These are phyloP conservation scores for Venturiaceae sp. DNA, from an alignment of 2,329 filamentous ascomycete genomes.

Conservation along the genomic window DNA sequence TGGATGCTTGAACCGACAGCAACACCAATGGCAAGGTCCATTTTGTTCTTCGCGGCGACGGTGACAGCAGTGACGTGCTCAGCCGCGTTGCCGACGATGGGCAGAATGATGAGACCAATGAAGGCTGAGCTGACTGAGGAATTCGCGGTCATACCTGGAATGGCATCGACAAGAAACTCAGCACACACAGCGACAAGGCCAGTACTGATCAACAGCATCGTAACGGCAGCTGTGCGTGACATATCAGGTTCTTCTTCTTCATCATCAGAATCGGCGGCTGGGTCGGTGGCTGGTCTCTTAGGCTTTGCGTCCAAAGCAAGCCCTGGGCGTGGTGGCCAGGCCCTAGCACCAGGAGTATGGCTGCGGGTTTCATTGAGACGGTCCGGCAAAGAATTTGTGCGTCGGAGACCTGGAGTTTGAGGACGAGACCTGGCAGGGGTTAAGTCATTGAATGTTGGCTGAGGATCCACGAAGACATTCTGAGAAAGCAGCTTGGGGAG, in stretches of 20 bases:
- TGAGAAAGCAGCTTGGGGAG: conserved; percentile 59
- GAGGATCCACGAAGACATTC: conserved; percentile 52
- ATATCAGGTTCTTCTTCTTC: conserved; percentile 30
- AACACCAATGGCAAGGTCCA: conserved; percentile 74
- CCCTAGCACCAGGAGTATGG: background rate
- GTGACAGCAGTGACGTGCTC: conserved; percentile 75
- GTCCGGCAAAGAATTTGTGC: conserved; percentile 66
- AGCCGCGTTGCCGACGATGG: conserved; percentile 75
- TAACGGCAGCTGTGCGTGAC: conserved; percentile 47
- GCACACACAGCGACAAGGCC: conserved; percentile 51
- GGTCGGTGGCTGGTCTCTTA: background rate
- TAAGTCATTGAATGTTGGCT: conserved; percentile 17
- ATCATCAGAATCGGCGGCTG: conserved; percentile 16
- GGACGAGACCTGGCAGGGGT: conserved; percentile 25
- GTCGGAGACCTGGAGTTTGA: conserved; percentile 45
- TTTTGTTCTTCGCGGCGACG: conserved; percentile 75
- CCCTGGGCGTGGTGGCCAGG: background rate
- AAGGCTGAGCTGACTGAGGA: conserved; percentile 61
- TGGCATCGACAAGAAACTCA: conserved; percentile 68
- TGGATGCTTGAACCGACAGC: conserved; percentile 74
- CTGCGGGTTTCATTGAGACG: conserved; percentile 39
- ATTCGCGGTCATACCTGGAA: conserved; percentile 53
- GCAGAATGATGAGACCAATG: conserved; percentile 69
- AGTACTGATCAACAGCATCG: conserved; percentile 45
- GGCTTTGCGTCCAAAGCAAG: background rate